A percentile compares a stretch with the other conserved stretches of the same genome.
Conservation (phyloP, 2,329 filamentous ascomycete species). For the Gaeumannomyces tritici region DNA sequence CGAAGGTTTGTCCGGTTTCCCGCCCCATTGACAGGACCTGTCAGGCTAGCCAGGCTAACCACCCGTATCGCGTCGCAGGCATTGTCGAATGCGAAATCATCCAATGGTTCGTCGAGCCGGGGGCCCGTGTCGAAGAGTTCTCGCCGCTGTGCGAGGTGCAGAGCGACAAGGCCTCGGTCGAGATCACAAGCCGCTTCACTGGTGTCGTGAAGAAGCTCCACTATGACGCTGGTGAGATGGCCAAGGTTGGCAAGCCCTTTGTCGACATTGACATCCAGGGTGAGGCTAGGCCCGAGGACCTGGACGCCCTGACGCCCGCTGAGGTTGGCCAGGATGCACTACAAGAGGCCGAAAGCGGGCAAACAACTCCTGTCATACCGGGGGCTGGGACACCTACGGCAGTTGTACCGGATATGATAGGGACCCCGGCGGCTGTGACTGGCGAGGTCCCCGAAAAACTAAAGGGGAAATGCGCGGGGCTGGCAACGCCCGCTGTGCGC, state of each 20-base stretch:
- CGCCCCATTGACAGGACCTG: neutral
- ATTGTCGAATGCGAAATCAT: constrained; percentile 99
- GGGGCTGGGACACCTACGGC: neutral
- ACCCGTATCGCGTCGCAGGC: constrained; percentile 40
- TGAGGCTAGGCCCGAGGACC: constrained; percentile 50
- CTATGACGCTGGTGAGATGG: constrained; percentile 94
- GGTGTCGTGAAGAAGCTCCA: constrained; percentile 94
- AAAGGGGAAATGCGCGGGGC: constrained; percentile 56
- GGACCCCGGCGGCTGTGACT: neutral
- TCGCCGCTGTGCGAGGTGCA: constrained; percentile 97
- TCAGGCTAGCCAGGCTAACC: no score
- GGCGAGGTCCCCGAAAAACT: neutral
- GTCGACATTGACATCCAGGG: constrained; percentile 91
- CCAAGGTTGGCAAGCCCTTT: constrained; percentile 86
- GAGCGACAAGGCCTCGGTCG: constrained; percentile 83
- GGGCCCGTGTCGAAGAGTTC: constrained; percentile 93
- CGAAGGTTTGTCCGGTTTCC: constrained; percentile 48
- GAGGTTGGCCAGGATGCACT: constrained; percentile 7
- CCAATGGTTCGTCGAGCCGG: constrained; percentile 98
- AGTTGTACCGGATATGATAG: constrained; percentile 3
- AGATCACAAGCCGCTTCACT: constrained; percentile 93
- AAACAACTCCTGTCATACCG: neutral
- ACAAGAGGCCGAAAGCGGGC: neutral
- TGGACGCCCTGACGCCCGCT: constrained; percentile 26
- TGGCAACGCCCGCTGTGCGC: constrained; percentile 88